Conservation (phyloP, 2,329 filamentous ascomycete species). For the Emydomyces testavorans region DNA sequence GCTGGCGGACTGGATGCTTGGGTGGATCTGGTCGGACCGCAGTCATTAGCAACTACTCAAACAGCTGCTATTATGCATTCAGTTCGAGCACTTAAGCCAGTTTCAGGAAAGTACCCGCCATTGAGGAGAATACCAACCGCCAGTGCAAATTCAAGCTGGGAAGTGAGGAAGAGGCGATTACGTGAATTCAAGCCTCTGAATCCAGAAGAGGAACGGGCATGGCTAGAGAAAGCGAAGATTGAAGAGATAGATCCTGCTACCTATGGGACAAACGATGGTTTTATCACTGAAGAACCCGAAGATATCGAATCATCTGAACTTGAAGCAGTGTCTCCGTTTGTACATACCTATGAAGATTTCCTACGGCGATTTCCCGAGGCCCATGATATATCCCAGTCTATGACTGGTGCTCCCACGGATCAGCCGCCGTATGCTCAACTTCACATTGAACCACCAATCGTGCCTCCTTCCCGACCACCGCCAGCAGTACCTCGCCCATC, state of each 20-base stretch:
- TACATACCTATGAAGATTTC: slow-evolving; percentile 71
- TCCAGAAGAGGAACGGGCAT: slow-evolving; percentile 66
- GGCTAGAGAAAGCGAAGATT: slow-evolving; percentile 63
- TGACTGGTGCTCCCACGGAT: slow-evolving; percentile 33
- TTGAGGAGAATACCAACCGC: slow-evolving; percentile 43
- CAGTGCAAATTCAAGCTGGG: slow-evolving; percentile 41
- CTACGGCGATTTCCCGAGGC: slow-evolving; percentile 67
- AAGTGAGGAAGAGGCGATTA: slow-evolving; percentile 45
- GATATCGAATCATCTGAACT: slow-evolving; percentile 36
- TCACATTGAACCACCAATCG: slow-evolving; percentile 38
- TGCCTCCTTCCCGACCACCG: slow-evolving; percentile 52
- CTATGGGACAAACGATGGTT: slow-evolving; percentile 32
- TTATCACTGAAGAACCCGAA: slow-evolving; percentile 32
- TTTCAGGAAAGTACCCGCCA: slow-evolving; percentile 33
- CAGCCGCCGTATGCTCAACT: slow-evolving; percentile 22
- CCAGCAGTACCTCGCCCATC: slow-evolving; percentile 58
- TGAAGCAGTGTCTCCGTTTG: slow-evolving; percentile 43
- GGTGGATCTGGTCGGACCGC: slow-evolving; percentile 65
- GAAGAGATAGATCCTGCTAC: slow-evolving; percentile 45
- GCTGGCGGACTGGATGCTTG: slow-evolving; percentile 77
- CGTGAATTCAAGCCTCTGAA: slow-evolving; percentile 60
- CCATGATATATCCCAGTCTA: slow-evolving; percentile 47
- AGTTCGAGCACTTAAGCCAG: slow-evolving; percentile 29
- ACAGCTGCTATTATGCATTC: slow-evolving; percentile 42
- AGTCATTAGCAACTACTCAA: slow-evolving; percentile 49